These are phyloP conservation scores for Candida takata DNA, from an alignment of 805 yeast genomes.

Conservation along the genomic window DNA sequence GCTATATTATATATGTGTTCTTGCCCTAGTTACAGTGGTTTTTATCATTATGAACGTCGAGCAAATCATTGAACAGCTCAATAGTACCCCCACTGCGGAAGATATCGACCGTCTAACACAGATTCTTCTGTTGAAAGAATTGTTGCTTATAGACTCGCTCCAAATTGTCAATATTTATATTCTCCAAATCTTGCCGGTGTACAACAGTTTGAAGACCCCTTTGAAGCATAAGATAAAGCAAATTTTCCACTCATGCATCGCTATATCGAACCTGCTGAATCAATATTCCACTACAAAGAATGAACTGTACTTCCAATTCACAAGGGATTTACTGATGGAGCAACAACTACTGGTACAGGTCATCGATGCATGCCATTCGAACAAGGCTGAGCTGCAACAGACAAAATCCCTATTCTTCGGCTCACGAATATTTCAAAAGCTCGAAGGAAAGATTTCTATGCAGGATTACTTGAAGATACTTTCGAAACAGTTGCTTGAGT, in stretches of 20 bases:
- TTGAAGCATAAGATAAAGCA: constrained; percentile 11
- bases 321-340: constrained; percentile 17
- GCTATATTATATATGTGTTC: too few species aligned
- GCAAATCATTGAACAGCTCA: constrained; percentile 6
- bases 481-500: constrained; percentile 13
- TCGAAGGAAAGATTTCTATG: constrained; percentile 17
- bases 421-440: constrained; percentile 18
- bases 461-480: constrained; percentile 11
- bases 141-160: constrained; percentile 7
- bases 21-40: too few species aligned
- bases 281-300: constrained; percentile 19
- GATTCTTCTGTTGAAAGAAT: constrained; percentile 2
- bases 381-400: constrained; percentile 11
- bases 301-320: constrained; percentile 15
- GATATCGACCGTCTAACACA: constrained; percentile 12
- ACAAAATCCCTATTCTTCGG: constrained; percentile 20
- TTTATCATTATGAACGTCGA: background rate
- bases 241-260: constrained; percentile 12
- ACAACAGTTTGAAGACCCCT: constrained; percentile 12
- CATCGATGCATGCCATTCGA: constrained; percentile 5
- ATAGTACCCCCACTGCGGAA: constrained; percentile 8
- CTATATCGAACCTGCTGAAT: constrained; percentile 15
- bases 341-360: constrained; percentile 8
- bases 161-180: constrained; percentile 14
- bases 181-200: constrained; percentile 19